Percentiles rank a stretch among this genome's conserved stretches.
Conservation (phyloP, 2,329 filamentous ascomycete species). For the Zopfia rhizophila region DNA sequence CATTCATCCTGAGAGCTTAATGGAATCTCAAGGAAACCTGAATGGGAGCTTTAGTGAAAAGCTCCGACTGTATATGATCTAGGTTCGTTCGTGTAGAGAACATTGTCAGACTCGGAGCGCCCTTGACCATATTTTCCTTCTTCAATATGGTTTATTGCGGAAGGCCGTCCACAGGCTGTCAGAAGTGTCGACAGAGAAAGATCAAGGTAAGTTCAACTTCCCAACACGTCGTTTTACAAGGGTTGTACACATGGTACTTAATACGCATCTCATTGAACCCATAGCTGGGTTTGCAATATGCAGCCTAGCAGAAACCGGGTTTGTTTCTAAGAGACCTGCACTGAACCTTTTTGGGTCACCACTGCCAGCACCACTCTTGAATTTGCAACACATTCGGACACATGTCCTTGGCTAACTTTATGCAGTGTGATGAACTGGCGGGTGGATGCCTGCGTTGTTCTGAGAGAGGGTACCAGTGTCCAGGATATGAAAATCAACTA, state of each 20-base stretch:
- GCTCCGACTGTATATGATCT: too few relatives aligned
- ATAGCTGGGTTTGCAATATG: background rate
- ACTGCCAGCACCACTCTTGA: conserved; percentile 5
- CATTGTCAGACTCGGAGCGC: too few relatives aligned
- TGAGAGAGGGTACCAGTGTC: conserved; percentile 35
- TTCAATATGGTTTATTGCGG: conserved; percentile 49
- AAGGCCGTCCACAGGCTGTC: conserved; percentile 45
- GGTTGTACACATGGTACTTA: background rate
- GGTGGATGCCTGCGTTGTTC: conserved; percentile 40
- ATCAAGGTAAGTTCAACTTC: conserved; percentile 47
- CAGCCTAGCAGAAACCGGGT: background rate
- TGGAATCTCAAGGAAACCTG: too few relatives aligned
- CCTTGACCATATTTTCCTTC: too few relatives aligned
- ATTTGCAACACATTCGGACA: background rate
- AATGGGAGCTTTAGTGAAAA: too few relatives aligned
- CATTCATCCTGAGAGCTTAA: too few relatives aligned
- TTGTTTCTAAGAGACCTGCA: background rate
- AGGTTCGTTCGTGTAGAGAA: too few relatives aligned
- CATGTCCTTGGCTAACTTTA: conserved; percentile 4
- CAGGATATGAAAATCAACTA: conserved; percentile 42
- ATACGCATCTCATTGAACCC: background rate
- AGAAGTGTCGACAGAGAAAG: conserved; percentile 53
- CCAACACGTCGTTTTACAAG: too few relatives aligned
- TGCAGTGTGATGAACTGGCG: conserved; percentile 44
- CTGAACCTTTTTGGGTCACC: conserved; percentile 15